Base-by-base conservation (phyloP, 2,329 filamentous ascomycete species). In the Fusarium sp. region DNA sequence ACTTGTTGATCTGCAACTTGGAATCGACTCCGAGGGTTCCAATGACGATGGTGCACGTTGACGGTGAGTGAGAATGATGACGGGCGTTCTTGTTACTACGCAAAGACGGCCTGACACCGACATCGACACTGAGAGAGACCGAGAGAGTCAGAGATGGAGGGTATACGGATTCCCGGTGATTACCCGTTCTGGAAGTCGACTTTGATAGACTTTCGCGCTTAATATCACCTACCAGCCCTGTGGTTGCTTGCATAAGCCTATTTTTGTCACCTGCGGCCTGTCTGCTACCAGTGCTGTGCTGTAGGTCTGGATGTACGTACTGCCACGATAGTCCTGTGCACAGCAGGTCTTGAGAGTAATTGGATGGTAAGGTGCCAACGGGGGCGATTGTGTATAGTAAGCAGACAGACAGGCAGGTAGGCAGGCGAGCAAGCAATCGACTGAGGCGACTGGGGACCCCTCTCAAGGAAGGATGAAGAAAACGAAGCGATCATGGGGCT, bases 231-330 rank as follows among this genome's bases (percentile, higher is more conserved):
- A 25, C 50, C 42, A 68, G 39, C 45, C 44, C 51, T 62, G 62
- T 68, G 63, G 50, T 55, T 68, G 54, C 58, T 71, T 65, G 67
- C 58, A 68, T 68, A 37, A 52, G 49, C 21, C 25, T 54, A 54
- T 68, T 60, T 57, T 30, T 55, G 49, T 52, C 49, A 42, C 56
- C 50, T 56, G 66, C 56, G 69, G 62, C 57, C 62, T 63, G 41
- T 53, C 21, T 50, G 39, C 34, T 37, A 37, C 28, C 34, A 37
- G 34, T 19, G 26, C 31, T 13, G 30, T 12, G 23, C 9, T 26
- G 48, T 51, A 51, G 21, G 18, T 39, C 21, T 18, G 43, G 4
- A 49, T 34, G 46, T 26, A 52, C 49, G 34, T 26, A 52, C 49
- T 52, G 23, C 13, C 23, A 52, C 34, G 34, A 52, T 23, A 37